Evolutionary conservation across 164 flowering plant genomes (phyloP), one percentile per base, ranked within the genome.

Genomic region (Sextonia rubra): DNA sequence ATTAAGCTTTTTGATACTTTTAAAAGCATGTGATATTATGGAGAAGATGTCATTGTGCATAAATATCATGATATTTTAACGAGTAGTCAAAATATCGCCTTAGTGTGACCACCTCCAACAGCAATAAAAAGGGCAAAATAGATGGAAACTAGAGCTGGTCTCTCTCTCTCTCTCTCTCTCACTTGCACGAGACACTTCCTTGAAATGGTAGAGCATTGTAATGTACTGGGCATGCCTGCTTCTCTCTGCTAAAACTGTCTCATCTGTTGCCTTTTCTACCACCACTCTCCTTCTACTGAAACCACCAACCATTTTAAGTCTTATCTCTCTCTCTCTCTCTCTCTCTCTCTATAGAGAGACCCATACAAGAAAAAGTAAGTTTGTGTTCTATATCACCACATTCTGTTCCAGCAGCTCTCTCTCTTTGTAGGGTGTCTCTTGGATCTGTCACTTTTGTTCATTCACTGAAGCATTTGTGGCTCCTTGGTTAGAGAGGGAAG

Each of bases 401-500:
- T 25, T 7, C 27, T 22, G 27, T 25, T 61, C 14, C 27, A 61
- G 20, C 18, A 15, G 61, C 2, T 58, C 64, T 2, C 0, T 25
- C 17, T 24, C 3, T 25, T 26, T 61, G 12, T 23, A 14, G 11
- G 27, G 11, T 14, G 23, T 61, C 29, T 61, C 64, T 8, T 2
- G 22, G 63, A 22, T 24, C 23, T 23, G 22, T 24, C 4, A 22
- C 25, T 61, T 2, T 61, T 26, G 23, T 18, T 15, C 30, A 22
- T 3, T 61, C 27, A 22, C 25, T 25, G 23, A 29, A 64, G 67
- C 67, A 29, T 27, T 29, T 64, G 27, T 24, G 67, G 67, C 17
- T 26, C 67, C 18, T 64, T n/a, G 17, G 29, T 64, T 64, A 20
- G 62, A 69, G 69, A 52, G 37, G 52, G 74, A 73, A 66, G 74